Base-by-base conservation (phyloP, 345 rosid species). In the Salix caprea region DNA sequence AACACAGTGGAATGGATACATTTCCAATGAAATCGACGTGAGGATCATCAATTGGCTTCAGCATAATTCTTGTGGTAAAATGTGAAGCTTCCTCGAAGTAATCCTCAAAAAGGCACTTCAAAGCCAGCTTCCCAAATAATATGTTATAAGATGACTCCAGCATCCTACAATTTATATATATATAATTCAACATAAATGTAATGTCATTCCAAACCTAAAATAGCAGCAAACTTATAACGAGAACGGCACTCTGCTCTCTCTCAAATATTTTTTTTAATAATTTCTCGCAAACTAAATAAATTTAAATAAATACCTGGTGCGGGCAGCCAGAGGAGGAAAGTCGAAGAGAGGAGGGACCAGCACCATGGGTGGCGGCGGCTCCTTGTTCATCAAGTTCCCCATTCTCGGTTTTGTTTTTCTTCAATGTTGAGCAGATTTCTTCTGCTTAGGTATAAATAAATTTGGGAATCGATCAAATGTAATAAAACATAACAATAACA, bases 321-420 rank as follows among this genome's bases (percentile, higher is more conserved):
- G 97, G 70, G 94, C 94, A 21, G 94, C 92, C 46, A 94, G 89
- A 18, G 98, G 98, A 37, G 97, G 98, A 82, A 86, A 94, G 73
- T 92, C 98, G 79, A 92, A 92, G 75, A 92, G 94, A 21, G 97
- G 97, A 40, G 98, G 98, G 18, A 94, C 97, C 23, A 94, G 87
- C 19, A 94, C 97, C 87, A 92, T 80, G 64, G 94, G 94, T 61
- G 98, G 97, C 24, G 97, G 94, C 54, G 90, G 89, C 69, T 89
- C 90, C 80, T 89, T 89, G 81, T 77, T 61, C 40, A 89, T 16
- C 81, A 56, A 77, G 78, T 92, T 91, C 68, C 97, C 92, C 98
- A 91, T 88, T 67, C 48, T 28, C 19, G 44, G 44, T 19, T 48
- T 62, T 77, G 13, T 11, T 30, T 50, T 60, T 48, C 36, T 23